Evolutionary conservation across 31 red algal genomes (phyloP).

Genomic region (Odonthalia washingtoniensis): DNA sequence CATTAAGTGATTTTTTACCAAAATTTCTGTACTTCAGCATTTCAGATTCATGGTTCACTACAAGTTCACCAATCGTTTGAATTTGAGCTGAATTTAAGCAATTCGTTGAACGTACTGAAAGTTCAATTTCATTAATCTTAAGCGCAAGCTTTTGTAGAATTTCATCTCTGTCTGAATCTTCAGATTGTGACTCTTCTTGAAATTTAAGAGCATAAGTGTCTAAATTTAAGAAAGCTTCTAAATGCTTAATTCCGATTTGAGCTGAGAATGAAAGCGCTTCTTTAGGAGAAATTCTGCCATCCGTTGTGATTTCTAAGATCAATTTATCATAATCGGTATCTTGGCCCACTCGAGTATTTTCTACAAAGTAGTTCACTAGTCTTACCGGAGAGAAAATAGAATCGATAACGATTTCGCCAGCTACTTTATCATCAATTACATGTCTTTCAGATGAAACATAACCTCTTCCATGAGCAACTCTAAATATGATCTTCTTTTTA

Average conservation of each 20-base stretch:
- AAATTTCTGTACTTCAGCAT: conserved; percentile 45
- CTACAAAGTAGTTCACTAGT: conserved; percentile 19
- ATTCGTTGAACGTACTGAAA: conserved; percentile 37
- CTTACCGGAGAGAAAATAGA: conserved; percentile 45
- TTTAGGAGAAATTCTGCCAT: conserved; percentile 18
- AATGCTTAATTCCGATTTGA: conserved; percentile 9
- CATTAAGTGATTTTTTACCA: conserved; percentile 43
- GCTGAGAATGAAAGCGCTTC: conserved; percentile 25
- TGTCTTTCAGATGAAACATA: conserved; percentile 10
- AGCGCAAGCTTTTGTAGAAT: conserved; percentile 11
- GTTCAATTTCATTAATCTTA: conserved; percentile 39
- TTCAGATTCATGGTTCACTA: conserved; percentile 30
- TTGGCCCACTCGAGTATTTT: conserved; percentile 33
- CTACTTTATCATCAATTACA: background rate
- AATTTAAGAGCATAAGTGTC: conserved; percentile 11
- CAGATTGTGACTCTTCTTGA: background rate
- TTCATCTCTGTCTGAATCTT: background rate
- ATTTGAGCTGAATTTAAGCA: conserved; percentile 37
- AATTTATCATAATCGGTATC: conserved; percentile 41
- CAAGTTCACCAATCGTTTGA: conserved; percentile 20
- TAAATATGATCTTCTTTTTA: background rate
- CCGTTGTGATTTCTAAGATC: conserved; percentile 30
- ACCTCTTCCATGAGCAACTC: conserved; percentile 21
- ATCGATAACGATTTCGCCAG: conserved; percentile 37
- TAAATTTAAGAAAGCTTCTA: conserved; percentile 27